phyloP scores from a whole-genome alignment of 345 rosid species.

The Citrus trifoliata region DNA sequence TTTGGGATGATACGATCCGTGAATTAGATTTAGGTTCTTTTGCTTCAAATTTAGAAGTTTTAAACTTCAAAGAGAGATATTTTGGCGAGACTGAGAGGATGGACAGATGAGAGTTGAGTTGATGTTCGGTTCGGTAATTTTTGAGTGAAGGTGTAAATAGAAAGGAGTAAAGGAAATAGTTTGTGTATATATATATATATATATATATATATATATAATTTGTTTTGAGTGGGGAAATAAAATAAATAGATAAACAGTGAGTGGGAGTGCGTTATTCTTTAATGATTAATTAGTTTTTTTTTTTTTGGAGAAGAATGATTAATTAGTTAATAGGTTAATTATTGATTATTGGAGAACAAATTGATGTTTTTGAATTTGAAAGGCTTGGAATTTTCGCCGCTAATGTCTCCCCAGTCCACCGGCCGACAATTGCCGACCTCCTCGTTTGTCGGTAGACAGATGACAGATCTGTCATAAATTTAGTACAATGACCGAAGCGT shows the following conservation, averaged over 20 bases:
- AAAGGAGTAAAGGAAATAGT: neutral
- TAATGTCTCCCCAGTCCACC: constrained; percentile 35
- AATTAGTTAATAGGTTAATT: neutral
- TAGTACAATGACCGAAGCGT: constrained; percentile 23
- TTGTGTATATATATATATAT: no score
- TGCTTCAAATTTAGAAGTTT: constrained; percentile 5
- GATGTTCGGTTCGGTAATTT: neutral
- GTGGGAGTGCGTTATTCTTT: neutral
- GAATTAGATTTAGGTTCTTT: constrained; percentile 1
- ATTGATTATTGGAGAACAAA: neutral
- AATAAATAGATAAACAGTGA: constrained; percentile 8
- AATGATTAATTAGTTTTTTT: neutral
- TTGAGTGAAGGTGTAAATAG: constrained; percentile 13
- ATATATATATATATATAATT: no score
- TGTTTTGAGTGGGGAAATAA: neutral
- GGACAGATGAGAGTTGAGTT: neutral
- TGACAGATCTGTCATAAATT: constrained; percentile 30
- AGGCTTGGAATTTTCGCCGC: constrained; percentile 30
- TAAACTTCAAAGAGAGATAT: neutral
- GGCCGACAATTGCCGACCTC: constrained; percentile 78
- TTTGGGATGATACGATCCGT: constrained; percentile 19
- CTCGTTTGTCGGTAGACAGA: constrained; percentile 47
- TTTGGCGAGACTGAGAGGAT: constrained; percentile 13
- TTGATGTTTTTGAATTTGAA: constrained; percentile 12
- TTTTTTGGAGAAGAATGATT: no score